These are phyloP conservation scores for Trypanosoma avium DNA, from an alignment of 208 protist species.

Conservation along the genomic window DNA sequence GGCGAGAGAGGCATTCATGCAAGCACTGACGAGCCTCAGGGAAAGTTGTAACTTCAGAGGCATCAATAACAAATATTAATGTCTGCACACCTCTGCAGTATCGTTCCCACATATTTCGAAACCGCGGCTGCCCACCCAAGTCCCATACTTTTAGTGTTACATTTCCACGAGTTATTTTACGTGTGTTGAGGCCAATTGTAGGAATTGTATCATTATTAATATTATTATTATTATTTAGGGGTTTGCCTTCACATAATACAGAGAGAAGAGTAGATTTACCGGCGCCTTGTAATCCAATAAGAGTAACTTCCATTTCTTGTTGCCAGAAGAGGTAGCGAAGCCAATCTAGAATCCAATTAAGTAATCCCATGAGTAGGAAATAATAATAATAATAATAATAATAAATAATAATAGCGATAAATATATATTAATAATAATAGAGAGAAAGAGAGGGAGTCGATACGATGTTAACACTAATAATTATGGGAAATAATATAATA, in stretches of 20 bases:
- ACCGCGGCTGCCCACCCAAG: constrained; percentile 91
- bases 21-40: constrained; percentile 58
- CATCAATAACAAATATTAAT: constrained; percentile 92
- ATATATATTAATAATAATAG: background rate
- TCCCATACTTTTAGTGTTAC: constrained; percentile 95
- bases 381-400: background rate
- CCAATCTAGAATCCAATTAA: constrained; percentile 24
- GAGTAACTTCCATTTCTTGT: constrained; percentile 94
- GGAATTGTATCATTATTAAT: constrained; percentile 93
- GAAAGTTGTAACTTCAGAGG: constrained; percentile 69
- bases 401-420: background rate
- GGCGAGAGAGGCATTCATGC: constrained; percentile 76
- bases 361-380: constrained; percentile 17
- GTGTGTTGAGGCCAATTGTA: constrained; percentile 94
- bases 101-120: constrained; percentile 91
- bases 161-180: constrained; percentile 88
- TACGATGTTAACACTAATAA: too few species aligned
- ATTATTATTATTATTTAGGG: too few species aligned
- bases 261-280: constrained; percentile 93
- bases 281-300: constrained; percentile 92
- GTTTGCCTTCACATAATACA: constrained; percentile 58
- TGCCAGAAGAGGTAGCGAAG: constrained; percentile 86
- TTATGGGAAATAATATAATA: too few species aligned
- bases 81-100: constrained; percentile 92
- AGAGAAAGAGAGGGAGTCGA: too few species aligned